A percentile compares a stretch with the other conserved stretches of the same genome.
phyloP scores from a whole-genome alignment of 176 grass and related monocot species.

The Canna indica region DNA sequence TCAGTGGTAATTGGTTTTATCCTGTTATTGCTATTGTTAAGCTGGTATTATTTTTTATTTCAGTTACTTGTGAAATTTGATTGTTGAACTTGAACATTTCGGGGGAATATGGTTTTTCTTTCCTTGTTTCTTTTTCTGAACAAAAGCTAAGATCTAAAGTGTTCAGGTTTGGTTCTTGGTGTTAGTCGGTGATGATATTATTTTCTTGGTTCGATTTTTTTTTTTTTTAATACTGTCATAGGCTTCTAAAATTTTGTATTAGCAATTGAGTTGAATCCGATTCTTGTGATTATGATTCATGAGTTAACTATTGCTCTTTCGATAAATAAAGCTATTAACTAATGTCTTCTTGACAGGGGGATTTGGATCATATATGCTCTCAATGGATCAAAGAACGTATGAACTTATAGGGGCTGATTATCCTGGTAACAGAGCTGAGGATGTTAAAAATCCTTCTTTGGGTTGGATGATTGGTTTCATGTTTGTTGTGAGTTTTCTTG shows the following conservation, averaged over 20 bases:
- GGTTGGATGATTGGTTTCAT: constrained; percentile 93
- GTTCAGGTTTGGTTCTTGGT: background rate
- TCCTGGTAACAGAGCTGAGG: constrained; percentile 72
- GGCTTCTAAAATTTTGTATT: background rate
- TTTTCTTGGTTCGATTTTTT: background rate
- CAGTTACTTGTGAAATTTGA: background rate
- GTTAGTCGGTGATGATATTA: background rate
- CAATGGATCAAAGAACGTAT: constrained; percentile 84
- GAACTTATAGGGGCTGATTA: constrained; percentile 82
- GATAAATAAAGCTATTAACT: background rate
- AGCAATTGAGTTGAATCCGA: background rate
- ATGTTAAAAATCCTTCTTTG: constrained; percentile 85
- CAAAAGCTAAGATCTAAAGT: background rate
- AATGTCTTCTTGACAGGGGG: constrained; percentile 39
- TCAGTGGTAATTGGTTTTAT: constrained; percentile 45
- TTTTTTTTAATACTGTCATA: background rate
- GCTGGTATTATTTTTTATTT: constrained; percentile 1
- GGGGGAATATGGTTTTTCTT: background rate
- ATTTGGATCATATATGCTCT: constrained; percentile 74
- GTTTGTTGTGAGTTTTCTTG: constrained; percentile 84
- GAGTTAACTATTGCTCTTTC: background rate
- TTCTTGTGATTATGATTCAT: background rate
- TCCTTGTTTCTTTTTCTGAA: too few species aligned
- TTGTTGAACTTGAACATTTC: background rate
- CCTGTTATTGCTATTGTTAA: background rate